Base-by-base conservation (phyloP, 495 filamentous ascomycete genomes). In the Penicillium alfredii region DNA sequence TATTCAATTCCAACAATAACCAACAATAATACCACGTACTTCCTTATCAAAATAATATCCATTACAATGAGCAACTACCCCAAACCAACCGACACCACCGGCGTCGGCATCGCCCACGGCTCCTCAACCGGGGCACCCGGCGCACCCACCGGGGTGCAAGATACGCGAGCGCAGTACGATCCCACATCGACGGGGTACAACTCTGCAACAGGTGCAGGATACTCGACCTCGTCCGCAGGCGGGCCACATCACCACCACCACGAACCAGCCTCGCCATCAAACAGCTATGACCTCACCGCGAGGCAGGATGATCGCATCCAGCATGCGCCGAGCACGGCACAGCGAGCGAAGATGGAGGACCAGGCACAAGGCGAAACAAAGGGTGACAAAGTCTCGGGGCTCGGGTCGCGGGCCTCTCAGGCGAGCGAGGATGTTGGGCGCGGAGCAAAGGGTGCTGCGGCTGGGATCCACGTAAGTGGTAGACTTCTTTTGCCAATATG, bases 401-500 rank as follows among this genome's bases (percentile, higher is more conserved):
- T 29, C n/a, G 48, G 26, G 5, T 42, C 38, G 4, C 14, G 14
- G 15, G 33, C 36, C 8, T n/a, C 24, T 0, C 19, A 21, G 7
- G 24, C 21, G 5, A 34, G 48, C 6, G 38, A 47, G 11, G 30
- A 38, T 10, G 0, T 44, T 8, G 49, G 49, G 0, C 29, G 24
- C 4, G 53, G 47, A 5, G 49, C 58, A 1, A 50, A 51, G 22
- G 53, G 50, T 4, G 35, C 45, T 17, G 41, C 47, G 11, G 63
- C 64, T 17, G 54, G 54, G 12, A 33, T 64, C 37, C 65, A 69
- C 48, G 65, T 66, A 48, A 53, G 61, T 61, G 23, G 25, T 30
- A 11, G 19, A 8, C 2, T 25, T 25, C 23, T 25, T 25, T n/a
- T n/a, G n/a, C n/a, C n/a, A n/a, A n/a, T n/a, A n/a, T n/a, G n/a